Percentiles rank a stretch among this genome's conserved stretches.
These are phyloP conservation scores for Cyclocybe cylindracea DNA, from an alignment of 768 basidiomycete genomes.

Conservation along the genomic window DNA sequence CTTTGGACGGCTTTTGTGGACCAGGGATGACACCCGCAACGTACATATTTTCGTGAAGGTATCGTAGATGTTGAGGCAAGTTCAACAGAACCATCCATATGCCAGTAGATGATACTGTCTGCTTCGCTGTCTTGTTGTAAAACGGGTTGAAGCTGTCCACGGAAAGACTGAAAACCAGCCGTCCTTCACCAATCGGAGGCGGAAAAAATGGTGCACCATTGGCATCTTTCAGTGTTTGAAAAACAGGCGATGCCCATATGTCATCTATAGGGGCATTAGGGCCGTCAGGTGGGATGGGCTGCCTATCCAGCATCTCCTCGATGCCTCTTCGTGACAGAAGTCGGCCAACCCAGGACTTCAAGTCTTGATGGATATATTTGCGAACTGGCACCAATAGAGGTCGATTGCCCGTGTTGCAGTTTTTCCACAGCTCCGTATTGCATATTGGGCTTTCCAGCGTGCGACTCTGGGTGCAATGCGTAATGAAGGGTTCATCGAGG, in stretches of 20 bases:
- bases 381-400: slow-evolving; percentile 2
- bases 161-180: slow-evolving; percentile 23
- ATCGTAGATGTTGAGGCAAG: too few relatives aligned
- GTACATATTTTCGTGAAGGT: slow-evolving; percentile 40
- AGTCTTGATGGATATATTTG: slow-evolving; percentile 22
- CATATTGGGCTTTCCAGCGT: slow-evolving; percentile 14
- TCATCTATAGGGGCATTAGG: slow-evolving; percentile 11
- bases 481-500: neutral
- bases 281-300: slow-evolving; percentile 2
- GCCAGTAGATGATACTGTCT: slow-evolving; percentile 20
- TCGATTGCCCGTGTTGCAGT: neutral
- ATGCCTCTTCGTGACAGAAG: slow-evolving; percentile 25
- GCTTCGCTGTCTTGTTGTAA: slow-evolving; percentile 24
- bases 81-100: slow-evolving; percentile 33
- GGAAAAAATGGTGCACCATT: slow-evolving; percentile 23
- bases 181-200: slow-evolving; percentile 12
- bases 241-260: slow-evolving; percentile 19
- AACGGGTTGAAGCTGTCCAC: slow-evolving; percentile 30
- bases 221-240: slow-evolving; percentile 17
- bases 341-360: slow-evolving; percentile 25
- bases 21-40: slow-evolving; percentile 44
- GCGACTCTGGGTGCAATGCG: slow-evolving; percentile 4
- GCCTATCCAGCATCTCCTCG: slow-evolving; percentile 21
- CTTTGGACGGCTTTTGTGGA: too few relatives aligned
- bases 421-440: too few relatives aligned